phyloP scores from a whole-genome alignment of 306 rosid genomes.

The Glycine soja region DNA sequence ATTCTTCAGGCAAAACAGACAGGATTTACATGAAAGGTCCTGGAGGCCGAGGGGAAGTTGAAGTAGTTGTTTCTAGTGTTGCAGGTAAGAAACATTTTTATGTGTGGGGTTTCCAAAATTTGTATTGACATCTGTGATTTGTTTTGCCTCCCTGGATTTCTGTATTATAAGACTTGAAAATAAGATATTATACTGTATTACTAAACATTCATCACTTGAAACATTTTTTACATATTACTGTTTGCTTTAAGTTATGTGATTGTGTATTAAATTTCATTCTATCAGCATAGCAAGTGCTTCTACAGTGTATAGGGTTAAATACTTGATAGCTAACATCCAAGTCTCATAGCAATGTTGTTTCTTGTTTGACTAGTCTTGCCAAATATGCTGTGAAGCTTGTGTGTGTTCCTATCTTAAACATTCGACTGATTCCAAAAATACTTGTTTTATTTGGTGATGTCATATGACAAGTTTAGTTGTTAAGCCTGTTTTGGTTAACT shows the following conservation, averaged over 20 bases:
- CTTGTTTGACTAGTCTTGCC: constrained; percentile 20
- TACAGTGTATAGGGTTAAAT: constrained; percentile 9
- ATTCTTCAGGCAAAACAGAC: constrained; percentile 80
- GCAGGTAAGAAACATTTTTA: constrained; percentile 59
- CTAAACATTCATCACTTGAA: not conserved
- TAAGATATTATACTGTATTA: constrained; percentile 8
- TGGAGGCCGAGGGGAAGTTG: constrained; percentile 99
- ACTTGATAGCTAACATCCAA: constrained; percentile 34
- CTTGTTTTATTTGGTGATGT: constrained; percentile 32
- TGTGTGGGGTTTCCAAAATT: constrained; percentile 37
- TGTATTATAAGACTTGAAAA: not conserved
- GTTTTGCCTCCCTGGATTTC: not conserved
- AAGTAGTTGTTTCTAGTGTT: constrained; percentile 98
- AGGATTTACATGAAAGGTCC: constrained; percentile 99
- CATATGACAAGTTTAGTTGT: constrained; percentile 18
- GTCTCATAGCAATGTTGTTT: constrained; percentile 13
- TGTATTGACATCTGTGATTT: constrained; percentile 25
- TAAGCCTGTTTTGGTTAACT: constrained; percentile 1
- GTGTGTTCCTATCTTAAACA: constrained; percentile 31
- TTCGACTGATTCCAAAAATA: too few relatives aligned
- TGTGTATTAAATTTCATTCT: constrained; percentile 31
- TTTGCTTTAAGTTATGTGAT: constrained; percentile 21
- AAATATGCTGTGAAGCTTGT: constrained; percentile 43
- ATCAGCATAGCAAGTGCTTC: constrained; percentile 27
- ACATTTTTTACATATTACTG: not conserved